phyloP scores from a whole-genome alignment of 345 rosid species.

The Erucastrum elatum region DNA sequence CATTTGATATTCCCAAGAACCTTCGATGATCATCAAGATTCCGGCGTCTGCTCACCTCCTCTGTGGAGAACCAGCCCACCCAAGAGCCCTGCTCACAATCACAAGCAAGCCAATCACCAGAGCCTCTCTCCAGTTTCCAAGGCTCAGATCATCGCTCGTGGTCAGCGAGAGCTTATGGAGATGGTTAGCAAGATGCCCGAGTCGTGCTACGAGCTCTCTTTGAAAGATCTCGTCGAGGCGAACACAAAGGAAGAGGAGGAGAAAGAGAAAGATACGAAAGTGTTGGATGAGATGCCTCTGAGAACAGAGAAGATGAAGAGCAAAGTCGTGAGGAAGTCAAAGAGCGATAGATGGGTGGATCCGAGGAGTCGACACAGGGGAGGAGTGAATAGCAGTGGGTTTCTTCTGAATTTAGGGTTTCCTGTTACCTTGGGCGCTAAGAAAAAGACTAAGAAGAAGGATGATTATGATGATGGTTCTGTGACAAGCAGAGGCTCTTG shows the following conservation, averaged over 20 bases:
- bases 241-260: slow-evolving; percentile 29
- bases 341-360: slow-evolving; percentile 36
- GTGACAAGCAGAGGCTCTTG: slow-evolving; percentile 29
- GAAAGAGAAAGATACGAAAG: slow-evolving; percentile 21
- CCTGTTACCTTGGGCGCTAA: slow-evolving; percentile 57
- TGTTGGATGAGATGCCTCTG: slow-evolving; percentile 22
- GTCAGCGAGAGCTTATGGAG: slow-evolving; percentile 91
- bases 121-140: slow-evolving; percentile 62
- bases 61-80: slow-evolving; percentile 68
- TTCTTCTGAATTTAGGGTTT: slow-evolving; percentile 69
- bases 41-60: slow-evolving; percentile 68
- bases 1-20: slow-evolving; percentile 35
- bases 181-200: slow-evolving; percentile 91
- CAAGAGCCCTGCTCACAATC: slow-evolving; percentile 42
- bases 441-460: slow-evolving; percentile 48
- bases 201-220: slow-evolving; percentile 79
- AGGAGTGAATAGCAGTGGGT: slow-evolving; percentile 55
- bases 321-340: slow-evolving; percentile 29
- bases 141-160: slow-evolving; percentile 74
- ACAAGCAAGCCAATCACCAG: slow-evolving; percentile 37
- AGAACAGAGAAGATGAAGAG: slow-evolving; percentile 11
- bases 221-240: slow-evolving; percentile 76
- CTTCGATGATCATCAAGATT: slow-evolving; percentile 45
- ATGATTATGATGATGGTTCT: slow-evolving; percentile 16
- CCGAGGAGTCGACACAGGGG: slow-evolving; percentile 50